phyloP scores from a whole-genome alignment of 176 grass and related monocot species.

The Eragrostis nindensis region DNA sequence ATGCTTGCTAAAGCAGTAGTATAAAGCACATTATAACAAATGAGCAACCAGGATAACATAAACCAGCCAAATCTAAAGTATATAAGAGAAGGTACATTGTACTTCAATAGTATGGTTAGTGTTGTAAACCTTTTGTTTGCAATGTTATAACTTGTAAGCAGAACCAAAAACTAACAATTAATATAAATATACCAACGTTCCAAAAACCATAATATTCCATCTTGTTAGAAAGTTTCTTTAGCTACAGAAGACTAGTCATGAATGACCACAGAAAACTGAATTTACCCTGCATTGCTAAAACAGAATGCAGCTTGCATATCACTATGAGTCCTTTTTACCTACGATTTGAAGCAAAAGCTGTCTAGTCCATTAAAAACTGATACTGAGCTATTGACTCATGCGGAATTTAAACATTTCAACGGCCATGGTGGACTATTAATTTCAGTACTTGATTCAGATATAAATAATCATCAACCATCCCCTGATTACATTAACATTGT shows the following conservation, averaged over 20 bases:
- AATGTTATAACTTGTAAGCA: constrained; percentile 19
- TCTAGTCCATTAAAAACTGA: background rate
- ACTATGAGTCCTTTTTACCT: background rate
- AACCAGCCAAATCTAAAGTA: too few relatives aligned
- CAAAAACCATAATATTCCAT: background rate
- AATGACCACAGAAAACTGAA: background rate
- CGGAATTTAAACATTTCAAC: too few relatives aligned
- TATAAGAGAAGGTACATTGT: too few relatives aligned
- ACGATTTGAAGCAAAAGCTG: background rate
- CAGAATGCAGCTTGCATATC: background rate
- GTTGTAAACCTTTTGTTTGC: background rate
- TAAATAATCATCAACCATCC: constrained; percentile 2
- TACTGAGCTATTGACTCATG: background rate
- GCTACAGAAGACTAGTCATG: constrained; percentile 15
- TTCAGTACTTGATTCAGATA: constrained; percentile 17
- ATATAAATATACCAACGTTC: background rate
- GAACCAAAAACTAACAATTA: constrained; percentile 17
- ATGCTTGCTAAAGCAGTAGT: background rate
- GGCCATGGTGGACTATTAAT: too few relatives aligned
- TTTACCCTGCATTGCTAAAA: background rate
- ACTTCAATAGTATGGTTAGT: too few relatives aligned
- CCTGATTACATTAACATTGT: background rate
- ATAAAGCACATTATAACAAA: constrained; percentile 7
- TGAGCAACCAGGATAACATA: background rate
- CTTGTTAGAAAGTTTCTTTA: too few relatives aligned